A percentile compares a stretch with the other conserved stretches of the same genome.
Conservation (phyloP, 75 land plant genomes). For the Picea sitchensis region DNA sequence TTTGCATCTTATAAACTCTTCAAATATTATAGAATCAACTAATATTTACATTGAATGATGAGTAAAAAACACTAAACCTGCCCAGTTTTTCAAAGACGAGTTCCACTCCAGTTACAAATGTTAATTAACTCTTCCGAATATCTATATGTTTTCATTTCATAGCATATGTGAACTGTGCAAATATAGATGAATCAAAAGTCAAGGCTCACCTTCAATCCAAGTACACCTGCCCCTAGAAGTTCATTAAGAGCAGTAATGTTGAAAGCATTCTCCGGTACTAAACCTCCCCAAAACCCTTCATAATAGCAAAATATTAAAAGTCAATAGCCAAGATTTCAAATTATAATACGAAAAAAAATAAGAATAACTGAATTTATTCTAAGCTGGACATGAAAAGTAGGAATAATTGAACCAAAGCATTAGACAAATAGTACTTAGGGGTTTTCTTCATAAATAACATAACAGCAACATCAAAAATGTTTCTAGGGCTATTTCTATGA, state of each 20-base stretch:
- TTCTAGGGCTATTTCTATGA: neutral
- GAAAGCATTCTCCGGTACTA: constrained; percentile 95
- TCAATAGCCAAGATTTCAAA: neutral
- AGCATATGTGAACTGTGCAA: neutral
- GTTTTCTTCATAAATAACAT: neutral
- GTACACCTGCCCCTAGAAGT: constrained; percentile 81
- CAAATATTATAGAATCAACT: too few relatives aligned
- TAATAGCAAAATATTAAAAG: neutral
- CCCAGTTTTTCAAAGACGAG: too few relatives aligned
- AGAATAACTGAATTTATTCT: neutral
- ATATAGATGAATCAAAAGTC: neutral
- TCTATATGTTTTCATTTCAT: neutral
- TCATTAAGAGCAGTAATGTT: constrained; percentile 57
- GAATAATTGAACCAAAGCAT: neutral
- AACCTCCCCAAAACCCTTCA: constrained; percentile 98
- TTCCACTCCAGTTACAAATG: neutral
- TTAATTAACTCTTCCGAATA: neutral
- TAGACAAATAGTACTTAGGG: constrained; percentile 4
- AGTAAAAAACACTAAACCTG: too few relatives aligned
- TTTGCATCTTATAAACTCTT: too few relatives aligned
- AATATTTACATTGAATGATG: too few relatives aligned
- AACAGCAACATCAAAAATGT: neutral
- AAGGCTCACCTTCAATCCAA: constrained; percentile 85
- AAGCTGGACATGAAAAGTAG: neutral
- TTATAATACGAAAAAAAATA: neutral